phyloP scores from a whole-genome alignment of 176 grass and related monocot genomes.

The Zoysia pacifica region DNA sequence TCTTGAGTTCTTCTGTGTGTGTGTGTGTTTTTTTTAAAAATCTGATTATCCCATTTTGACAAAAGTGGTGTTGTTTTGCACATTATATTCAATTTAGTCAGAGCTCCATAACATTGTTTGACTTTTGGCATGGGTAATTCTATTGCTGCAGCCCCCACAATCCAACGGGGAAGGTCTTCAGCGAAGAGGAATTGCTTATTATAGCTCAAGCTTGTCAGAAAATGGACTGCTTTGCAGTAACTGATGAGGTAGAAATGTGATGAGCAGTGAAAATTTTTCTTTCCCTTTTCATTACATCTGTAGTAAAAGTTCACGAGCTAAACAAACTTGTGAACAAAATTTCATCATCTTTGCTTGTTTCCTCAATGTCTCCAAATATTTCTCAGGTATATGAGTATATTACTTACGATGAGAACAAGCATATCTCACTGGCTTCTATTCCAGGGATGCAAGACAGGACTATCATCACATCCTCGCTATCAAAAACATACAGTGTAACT shows the following conservation, averaged over 20 bases:
- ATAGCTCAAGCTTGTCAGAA: slow-evolving; percentile 65
- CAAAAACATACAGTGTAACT: slow-evolving; percentile 79
- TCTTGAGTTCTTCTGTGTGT: neutral
- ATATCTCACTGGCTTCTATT: slow-evolving; percentile 65
- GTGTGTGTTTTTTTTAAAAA: neutral
- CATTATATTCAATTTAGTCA: neutral
- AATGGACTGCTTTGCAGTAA: slow-evolving; percentile 79
- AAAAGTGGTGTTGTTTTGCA: neutral
- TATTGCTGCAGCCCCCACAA: slow-evolving; percentile 76
- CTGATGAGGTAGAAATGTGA: slow-evolving; percentile 65
- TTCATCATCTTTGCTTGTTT: neutral
- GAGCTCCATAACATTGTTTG: neutral
- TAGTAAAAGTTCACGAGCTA: slow-evolving; percentile 8
- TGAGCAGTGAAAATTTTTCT: neutral
- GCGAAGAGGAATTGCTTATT: slow-evolving; percentile 57
- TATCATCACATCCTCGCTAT: slow-evolving; percentile 55
- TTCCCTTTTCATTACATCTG: slow-evolving; percentile 1
- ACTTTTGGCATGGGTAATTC: slow-evolving; percentile 35
- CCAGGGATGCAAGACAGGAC: slow-evolving; percentile 61
- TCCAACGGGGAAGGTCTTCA: slow-evolving; percentile 92
- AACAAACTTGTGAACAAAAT: too few relatives aligned
- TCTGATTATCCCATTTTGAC: neutral
- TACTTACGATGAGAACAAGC: slow-evolving; percentile 51
- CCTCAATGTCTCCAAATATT: slow-evolving; percentile 1
- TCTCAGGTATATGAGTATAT: slow-evolving; percentile 85